Evolutionary conservation across 495 filamentous ascomycete species (phyloP), one percentile per base, ranked within the genome.

Genomic region (Neurospora sp.): DNA sequence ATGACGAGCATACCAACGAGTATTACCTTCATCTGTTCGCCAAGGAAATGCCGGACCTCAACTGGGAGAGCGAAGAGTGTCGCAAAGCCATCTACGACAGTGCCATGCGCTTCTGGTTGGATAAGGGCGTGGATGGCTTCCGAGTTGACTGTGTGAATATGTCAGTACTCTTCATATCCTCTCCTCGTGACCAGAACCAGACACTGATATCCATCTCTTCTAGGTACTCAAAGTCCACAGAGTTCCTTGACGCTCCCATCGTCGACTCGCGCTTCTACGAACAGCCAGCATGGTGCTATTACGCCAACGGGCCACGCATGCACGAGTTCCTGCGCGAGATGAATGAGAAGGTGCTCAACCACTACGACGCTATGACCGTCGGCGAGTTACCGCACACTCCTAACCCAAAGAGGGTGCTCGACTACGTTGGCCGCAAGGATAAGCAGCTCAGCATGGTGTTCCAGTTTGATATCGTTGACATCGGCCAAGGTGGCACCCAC

Each of bases 361-460:
- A 89, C 61, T 92, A 92, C 73, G 86, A 92, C 75, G 83, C 88
- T 2, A 86, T 93, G 74, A 91, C 88, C 2, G 90, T 93, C 0
- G 91, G 91, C 11, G 91, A 94, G 79, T 87, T 92, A 77, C 90
- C 90, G 0, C 88, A 88, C 76, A 87, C 89, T 14, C 86, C 87
- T 3, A 84, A 89, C 71, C 78, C 80, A 8, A 79, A 85, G 41
- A 86, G 91, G 74, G 87, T 92, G 2, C 82, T 92, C 38, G 82
- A 84, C 16, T 87, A 86, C 39, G 87, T 93, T 31, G 83, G 85
- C 4, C 81, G 83, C 14, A 84, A 86, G 53, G 86, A 88, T 38
- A 81, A 84, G 65, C 89, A 93, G 77, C 83, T 93, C 61, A 88
- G 88, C 81, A 94, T 94, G 91, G 86, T 92, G 38, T 93, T 94